Evolutionary conservation across 1,284 basidiomycete genomes (phyloP).

Genomic region (Malassezia nana): DNA sequence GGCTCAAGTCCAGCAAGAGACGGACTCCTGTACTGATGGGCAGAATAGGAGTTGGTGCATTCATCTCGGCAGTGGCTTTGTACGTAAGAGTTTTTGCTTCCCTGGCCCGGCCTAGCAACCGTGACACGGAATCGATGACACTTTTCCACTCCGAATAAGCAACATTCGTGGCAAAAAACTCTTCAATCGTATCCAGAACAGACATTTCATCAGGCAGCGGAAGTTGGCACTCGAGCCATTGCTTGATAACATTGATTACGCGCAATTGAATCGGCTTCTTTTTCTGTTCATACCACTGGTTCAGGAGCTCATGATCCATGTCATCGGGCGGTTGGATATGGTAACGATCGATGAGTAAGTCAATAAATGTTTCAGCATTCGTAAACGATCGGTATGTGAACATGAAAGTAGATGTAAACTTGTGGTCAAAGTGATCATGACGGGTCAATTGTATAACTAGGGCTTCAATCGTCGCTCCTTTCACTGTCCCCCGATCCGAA

Average conservation of each 20-base stretch:
- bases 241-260: conserved; percentile 50
- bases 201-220: not conserved
- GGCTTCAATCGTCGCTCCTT: conserved; percentile 74
- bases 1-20: conserved; percentile 76
- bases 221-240: conserved; percentile 47
- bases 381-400: conserved; percentile 97
- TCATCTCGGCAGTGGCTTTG: not conserved
- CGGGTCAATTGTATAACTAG: conserved; percentile 80
- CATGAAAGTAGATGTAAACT: conserved; percentile 83
- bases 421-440: conserved; percentile 59
- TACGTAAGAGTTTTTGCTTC: not conserved
- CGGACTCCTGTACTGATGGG: conserved; percentile 67
- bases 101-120: not conserved
- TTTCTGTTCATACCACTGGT: conserved; percentile 78
- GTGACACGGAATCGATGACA: not conserved
- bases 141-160: conserved; percentile 10
- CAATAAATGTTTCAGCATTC: conserved; percentile 70
- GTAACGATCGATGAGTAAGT: conserved; percentile 75
- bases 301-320: conserved; percentile 59
- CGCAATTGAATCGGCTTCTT: conserved; percentile 67
- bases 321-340: conserved; percentile 65
- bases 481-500: conserved; percentile 51
- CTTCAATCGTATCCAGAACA: conserved; percentile 2
- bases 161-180: not conserved
- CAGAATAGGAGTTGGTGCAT: conserved; percentile 57